These are phyloP conservation scores for Aspergillus sp. DNA, from an alignment of 2,329 filamentous ascomycete genomes.

Conservation along the genomic window DNA sequence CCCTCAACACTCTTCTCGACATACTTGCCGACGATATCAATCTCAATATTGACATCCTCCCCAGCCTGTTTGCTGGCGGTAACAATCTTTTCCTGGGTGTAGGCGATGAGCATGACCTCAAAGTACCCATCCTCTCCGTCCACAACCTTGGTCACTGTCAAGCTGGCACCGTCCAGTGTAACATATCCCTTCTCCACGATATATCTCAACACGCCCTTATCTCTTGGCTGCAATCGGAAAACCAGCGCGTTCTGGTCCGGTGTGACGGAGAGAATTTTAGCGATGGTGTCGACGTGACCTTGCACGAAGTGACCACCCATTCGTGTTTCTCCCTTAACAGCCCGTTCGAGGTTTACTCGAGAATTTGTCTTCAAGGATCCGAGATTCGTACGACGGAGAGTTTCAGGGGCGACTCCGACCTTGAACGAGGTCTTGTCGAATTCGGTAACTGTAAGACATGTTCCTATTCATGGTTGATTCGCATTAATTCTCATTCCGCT, in stretches of 20 bases:
- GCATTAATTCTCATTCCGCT: background rate
- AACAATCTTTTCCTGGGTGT: constrained; percentile 90
- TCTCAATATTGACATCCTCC: constrained; percentile 85
- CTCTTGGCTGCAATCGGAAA: constrained; percentile 72
- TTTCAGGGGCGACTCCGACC: constrained; percentile 92
- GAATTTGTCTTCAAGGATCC: constrained; percentile 63
- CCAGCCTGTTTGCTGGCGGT: constrained; percentile 72
- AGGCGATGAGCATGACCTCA: constrained; percentile 96
- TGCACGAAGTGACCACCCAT: constrained; percentile 99
- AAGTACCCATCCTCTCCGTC: constrained; percentile 76
- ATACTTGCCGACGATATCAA: constrained; percentile 71
- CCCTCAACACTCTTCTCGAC: constrained; percentile 75
- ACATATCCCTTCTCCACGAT: constrained; percentile 96
- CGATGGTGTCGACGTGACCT: constrained; percentile 90
- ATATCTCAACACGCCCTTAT: constrained; percentile 69
- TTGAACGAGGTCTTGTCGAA: constrained; percentile 67
- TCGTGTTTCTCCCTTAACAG: constrained; percentile 82
- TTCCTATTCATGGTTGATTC: constrained; percentile 40
- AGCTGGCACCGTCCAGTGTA: constrained; percentile 85
- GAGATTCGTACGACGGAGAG: constrained; percentile 92
- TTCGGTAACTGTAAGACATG: constrained; percentile 86
- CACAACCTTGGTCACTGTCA: constrained; percentile 84
- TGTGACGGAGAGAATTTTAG: constrained; percentile 65
- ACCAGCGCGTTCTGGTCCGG: constrained; percentile 88
- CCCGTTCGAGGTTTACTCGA: constrained; percentile 86